Conservation (phyloP, 78 protist species). For the Chrysochromulina tobinii region DNA sequence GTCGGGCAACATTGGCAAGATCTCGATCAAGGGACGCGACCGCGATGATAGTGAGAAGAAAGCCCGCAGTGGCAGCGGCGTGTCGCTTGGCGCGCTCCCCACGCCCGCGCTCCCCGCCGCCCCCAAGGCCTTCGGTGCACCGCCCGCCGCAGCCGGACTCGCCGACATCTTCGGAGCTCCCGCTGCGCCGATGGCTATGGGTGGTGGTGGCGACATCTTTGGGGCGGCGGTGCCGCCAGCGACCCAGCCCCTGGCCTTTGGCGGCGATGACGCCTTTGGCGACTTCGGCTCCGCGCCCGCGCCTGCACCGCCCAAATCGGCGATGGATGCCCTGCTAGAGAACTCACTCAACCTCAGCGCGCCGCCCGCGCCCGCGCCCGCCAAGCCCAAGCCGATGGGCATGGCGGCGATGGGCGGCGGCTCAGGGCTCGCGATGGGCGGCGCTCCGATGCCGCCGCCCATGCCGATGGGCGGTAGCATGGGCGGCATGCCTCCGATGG, state of each 20-base stretch:
- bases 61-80: background rate
- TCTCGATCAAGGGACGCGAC: background rate
- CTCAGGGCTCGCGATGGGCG: background rate
- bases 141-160: background rate
- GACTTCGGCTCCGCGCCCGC: background rate
- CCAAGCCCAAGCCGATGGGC: background rate
- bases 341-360: background rate
- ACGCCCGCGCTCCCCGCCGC: background rate
- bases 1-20: background rate
- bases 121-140: background rate
- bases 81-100: background rate
- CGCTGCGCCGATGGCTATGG: background rate
- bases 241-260: background rate
- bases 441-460: too few relatives aligned
- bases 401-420: background rate
- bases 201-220: background rate
- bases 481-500: background rate
- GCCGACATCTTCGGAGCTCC: background rate
- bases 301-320: background rate
- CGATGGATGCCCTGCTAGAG: background rate
- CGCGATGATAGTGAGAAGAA: background rate
- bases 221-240: background rate
- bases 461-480: background rate
- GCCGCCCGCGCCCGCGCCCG: background rate
- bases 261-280: background rate